phyloP scores from a whole-genome alignment of 106 monocot genomes.

The Vanilla planifolia region DNA sequence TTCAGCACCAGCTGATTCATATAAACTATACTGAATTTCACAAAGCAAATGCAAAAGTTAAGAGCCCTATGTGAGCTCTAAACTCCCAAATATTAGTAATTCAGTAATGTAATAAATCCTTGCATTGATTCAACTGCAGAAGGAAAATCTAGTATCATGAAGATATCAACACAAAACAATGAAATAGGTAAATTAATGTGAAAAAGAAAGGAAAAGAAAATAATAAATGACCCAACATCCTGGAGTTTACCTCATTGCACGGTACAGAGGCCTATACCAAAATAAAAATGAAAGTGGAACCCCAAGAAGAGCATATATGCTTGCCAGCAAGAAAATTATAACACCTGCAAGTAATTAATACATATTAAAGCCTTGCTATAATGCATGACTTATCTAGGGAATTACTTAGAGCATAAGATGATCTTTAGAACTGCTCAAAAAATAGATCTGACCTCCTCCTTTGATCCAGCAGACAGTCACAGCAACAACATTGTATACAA shows the following conservation, averaged over 20 bases:
- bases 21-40: background rate
- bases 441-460: constrained; percentile 39
- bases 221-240: constrained; percentile 1
- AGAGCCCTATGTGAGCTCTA: too few species aligned
- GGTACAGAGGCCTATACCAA: constrained; percentile 96
- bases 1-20: constrained; percentile 1
- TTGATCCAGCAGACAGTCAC: constrained; percentile 29
- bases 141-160: background rate
- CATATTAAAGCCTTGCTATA: background rate
- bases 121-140: background rate
- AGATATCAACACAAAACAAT: background rate
- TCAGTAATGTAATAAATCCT: too few species aligned
- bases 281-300: constrained; percentile 79
- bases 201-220: too few species aligned
- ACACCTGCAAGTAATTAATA: constrained; percentile 38
- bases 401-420: background rate
- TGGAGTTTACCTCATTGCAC: constrained; percentile 67
- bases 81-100: too few species aligned
- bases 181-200: background rate
- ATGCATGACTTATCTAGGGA: background rate
- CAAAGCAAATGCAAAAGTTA: background rate
- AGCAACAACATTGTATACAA: constrained; percentile 27
- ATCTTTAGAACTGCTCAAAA: background rate
- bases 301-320: constrained; percentile 83
- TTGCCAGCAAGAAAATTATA: constrained; percentile 88